Conservation (phyloP, 2,329 filamentous ascomycete genomes). For the Paraconiothyrium brasiliense region DNA sequence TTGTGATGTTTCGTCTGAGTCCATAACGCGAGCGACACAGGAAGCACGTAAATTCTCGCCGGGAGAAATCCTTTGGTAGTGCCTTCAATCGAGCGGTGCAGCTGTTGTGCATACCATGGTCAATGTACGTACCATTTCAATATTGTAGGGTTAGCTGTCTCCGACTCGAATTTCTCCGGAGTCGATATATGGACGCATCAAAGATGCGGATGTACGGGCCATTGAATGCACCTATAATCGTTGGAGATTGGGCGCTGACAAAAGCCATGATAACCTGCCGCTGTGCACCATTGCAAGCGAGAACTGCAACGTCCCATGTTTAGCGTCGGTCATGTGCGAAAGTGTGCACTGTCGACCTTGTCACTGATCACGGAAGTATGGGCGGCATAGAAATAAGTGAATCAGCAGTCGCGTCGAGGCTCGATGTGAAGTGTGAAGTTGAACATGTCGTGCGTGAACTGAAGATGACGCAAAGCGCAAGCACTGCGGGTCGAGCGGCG, state of each 20-base stretch:
- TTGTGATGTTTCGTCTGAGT: too few relatives aligned
- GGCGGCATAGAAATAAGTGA: not conserved
- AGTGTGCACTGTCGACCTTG: not conserved
- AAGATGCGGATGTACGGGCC: not conserved
- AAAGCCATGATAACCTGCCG: conserved; percentile 1
- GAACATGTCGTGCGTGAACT: not conserved
- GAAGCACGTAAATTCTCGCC: too few relatives aligned
- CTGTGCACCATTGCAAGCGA: conserved; percentile 3
- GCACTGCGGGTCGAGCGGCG: conserved; percentile 2
- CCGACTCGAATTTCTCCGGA: not conserved
- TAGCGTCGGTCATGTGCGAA: not conserved
- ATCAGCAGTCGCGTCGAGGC: not conserved
- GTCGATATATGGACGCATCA: not conserved
- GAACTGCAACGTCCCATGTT: not conserved
- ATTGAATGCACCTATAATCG: not conserved
- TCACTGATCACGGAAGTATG: not conserved
- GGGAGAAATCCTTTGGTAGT: too few relatives aligned
- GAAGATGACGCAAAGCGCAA: conserved; percentile 11
- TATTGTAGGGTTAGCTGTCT: not conserved
- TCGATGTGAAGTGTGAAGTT: not conserved
- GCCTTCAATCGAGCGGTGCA: too few relatives aligned
- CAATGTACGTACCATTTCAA: not conserved
- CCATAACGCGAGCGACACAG: too few relatives aligned
- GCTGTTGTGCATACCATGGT: too few relatives aligned
- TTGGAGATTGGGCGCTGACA: conserved; percentile 12